Conservation (phyloP, 129 eudicot species). For the Mikania micrantha region DNA sequence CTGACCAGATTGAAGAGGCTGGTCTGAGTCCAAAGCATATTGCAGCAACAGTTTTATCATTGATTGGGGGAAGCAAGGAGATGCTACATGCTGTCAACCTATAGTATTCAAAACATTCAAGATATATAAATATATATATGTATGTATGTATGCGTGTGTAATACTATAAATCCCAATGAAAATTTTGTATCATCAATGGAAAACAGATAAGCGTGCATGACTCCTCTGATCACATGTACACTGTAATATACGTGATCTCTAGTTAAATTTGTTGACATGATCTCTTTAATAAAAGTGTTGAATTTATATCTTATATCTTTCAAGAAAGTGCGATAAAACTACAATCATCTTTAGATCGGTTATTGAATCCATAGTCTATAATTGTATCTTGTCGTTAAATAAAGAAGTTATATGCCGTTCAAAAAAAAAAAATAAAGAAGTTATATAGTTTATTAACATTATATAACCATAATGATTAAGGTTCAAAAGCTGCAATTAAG, state of each 20-base stretch:
- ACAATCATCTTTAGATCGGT: too few species aligned
- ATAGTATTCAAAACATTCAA: background rate
- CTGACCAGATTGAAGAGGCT: conserved; percentile 59
- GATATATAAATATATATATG: background rate
- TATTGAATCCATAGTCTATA: too few species aligned
- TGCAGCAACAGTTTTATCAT: conserved; percentile 54
- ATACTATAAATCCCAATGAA: background rate
- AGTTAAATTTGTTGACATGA: background rate
- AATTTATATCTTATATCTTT: background rate
- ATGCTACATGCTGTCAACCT: conserved; percentile 16
- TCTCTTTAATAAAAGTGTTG: background rate
- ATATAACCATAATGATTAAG: too few species aligned
- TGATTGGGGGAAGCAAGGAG: conserved; percentile 38
- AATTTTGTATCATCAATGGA: background rate
- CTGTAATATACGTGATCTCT: background rate
- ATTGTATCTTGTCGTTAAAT: too few species aligned
- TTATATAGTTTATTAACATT: too few species aligned
- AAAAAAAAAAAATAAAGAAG: too few species aligned
- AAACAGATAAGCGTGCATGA: background rate
- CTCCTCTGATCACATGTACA: background rate
- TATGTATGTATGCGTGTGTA: too few species aligned
- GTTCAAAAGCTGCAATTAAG: too few species aligned
- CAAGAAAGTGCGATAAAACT: too few species aligned
- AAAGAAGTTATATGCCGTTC: too few species aligned
- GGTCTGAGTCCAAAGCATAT: conserved; percentile 58